phyloP scores from a whole-genome alignment of 495 filamentous ascomycete species.

The Penicillium daleae region DNA sequence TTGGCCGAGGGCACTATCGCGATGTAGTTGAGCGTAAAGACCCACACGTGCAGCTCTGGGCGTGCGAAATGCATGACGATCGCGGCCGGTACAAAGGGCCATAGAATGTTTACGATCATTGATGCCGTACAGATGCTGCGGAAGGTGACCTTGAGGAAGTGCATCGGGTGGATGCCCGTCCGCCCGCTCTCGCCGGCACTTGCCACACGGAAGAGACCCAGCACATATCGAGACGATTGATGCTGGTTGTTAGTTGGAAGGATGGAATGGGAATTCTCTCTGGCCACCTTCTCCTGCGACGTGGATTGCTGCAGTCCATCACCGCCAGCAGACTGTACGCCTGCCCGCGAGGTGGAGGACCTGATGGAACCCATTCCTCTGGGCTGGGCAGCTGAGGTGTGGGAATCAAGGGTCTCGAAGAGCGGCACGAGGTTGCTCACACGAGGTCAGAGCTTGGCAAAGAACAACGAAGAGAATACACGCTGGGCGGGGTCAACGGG shows the following conservation, averaged over 20 bases:
- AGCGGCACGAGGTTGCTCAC: neutral
- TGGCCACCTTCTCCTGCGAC: constrained; percentile 22
- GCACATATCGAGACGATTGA: constrained; percentile 21
- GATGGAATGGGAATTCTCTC: constrained; percentile 18
- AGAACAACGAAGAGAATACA: neutral
- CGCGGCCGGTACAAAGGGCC: constrained; percentile 74
- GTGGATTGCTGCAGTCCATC: neutral
- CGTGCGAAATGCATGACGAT: constrained; percentile 66
- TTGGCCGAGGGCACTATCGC: constrained; percentile 91
- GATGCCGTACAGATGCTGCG: constrained; percentile 59
- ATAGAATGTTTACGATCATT: constrained; percentile 68
- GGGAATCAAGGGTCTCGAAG: neutral
- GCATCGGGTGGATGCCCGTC: constrained; percentile 59
- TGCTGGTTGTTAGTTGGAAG: constrained; percentile 36
- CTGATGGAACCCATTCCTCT: constrained; percentile 27
- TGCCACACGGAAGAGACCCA: constrained; percentile 49
- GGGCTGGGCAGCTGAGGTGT: neutral
- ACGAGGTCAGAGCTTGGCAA: neutral
- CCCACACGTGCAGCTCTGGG: constrained; percentile 61
- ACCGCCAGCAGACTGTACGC: constrained; percentile 4
- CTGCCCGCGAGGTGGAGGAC: constrained; percentile 16
- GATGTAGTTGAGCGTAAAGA: constrained; percentile 74
- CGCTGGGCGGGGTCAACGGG: too few species aligned
- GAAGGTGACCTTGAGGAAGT: constrained; percentile 65
- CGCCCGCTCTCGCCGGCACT: constrained; percentile 69